Evolutionary conservation across 345 rosid genomes (phyloP).

Genomic region (rapeseed (Brassica napus)): DNA sequence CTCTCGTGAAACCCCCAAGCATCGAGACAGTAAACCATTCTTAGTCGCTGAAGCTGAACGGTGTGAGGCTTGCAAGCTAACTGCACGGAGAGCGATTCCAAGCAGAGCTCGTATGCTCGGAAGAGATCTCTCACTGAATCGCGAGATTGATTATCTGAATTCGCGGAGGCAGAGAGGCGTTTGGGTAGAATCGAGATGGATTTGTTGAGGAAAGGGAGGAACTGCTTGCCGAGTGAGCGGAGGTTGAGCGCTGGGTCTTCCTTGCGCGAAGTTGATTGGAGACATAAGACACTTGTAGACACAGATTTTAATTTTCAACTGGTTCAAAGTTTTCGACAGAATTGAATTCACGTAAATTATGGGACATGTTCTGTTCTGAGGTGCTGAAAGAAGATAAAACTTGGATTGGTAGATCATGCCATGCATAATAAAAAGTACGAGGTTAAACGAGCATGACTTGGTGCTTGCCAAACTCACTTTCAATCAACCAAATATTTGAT

Average conservation of each 20-base stretch:
- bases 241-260: slow-evolving; percentile 38
- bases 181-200: slow-evolving; percentile 66
- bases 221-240: slow-evolving; percentile 73
- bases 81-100: slow-evolving; percentile 63
- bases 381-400: slow-evolving; percentile 38
- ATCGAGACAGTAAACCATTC: too few species aligned
- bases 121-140: slow-evolving; percentile 34
- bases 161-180: slow-evolving; percentile 50
- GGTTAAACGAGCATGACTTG: not conserved
- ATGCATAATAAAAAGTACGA: not conserved
- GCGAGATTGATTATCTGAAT: not conserved
- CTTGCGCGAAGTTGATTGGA: slow-evolving; percentile 32
- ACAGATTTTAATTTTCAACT: not conserved
- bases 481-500: not conserved
- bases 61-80: slow-evolving; percentile 61
- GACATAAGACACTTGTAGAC: not conserved
- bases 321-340: not conserved
- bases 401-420: not conserved
- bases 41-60: slow-evolving; percentile 56
- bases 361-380: not conserved
- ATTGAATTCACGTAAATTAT: not conserved
- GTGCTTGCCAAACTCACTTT: not conserved
- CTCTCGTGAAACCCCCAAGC: slow-evolving; percentile 54
- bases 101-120: too few species aligned
- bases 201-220: slow-evolving; percentile 72